Conservation (phyloP, 2,329 filamentous ascomycete species). For the Penicillium rolfsii region DNA sequence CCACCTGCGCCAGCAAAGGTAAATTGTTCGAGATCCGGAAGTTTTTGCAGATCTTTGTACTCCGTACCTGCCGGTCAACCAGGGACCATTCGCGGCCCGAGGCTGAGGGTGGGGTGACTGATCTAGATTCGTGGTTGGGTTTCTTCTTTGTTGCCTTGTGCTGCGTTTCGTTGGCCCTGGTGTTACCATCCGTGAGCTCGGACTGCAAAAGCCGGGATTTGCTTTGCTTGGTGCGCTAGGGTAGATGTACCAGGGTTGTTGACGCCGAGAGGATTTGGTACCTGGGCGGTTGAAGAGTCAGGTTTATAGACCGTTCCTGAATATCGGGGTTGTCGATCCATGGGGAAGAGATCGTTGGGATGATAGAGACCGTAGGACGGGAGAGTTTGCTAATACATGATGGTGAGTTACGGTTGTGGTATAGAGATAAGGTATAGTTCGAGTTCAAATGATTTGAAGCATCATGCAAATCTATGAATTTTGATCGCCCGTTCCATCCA, state of each 20-base stretch:
- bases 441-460: background rate
- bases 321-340: slow-evolving; percentile 10
- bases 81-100: slow-evolving; percentile 7
- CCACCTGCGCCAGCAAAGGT: background rate
- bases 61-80: slow-evolving; percentile 2
- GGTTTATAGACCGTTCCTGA: slow-evolving; percentile 7
- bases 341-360: slow-evolving; percentile 3
- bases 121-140: background rate
- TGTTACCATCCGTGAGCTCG: background rate
- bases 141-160: background rate
- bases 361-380: background rate
- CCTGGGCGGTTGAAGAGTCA: slow-evolving; percentile 11
- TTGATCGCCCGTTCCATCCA: background rate
- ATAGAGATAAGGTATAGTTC: background rate
- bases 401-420: background rate
- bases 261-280: slow-evolving; percentile 14
- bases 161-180: background rate
- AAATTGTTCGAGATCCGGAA: slow-evolving; percentile 22
- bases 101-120: background rate
- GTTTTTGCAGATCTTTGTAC: slow-evolving; percentile 3
- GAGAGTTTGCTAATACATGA: background rate
- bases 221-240: background rate
- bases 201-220: background rate
- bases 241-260: background rate
- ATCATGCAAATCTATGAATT: background rate